Conservation (phyloP, 768 basidiomycete genomes). For the Leccinum subgranulosum region DNA sequence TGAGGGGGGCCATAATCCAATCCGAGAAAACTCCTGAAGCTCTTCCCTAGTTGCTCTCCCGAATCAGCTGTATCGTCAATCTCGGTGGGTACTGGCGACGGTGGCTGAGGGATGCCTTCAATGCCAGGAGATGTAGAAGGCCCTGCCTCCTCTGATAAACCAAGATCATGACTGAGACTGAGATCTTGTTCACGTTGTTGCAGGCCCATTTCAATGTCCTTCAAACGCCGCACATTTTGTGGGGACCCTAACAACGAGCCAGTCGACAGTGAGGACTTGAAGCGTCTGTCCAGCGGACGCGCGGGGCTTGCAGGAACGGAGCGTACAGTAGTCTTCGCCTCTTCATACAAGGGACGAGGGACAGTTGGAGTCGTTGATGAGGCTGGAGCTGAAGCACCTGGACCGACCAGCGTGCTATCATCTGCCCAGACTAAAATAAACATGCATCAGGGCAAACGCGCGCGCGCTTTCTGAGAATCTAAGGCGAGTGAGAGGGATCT, state of each 20-base stretch:
- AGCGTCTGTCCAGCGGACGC: neutral
- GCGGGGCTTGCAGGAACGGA: conserved; percentile 1
- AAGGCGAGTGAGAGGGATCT: neutral
- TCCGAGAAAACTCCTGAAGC: conserved; percentile 24
- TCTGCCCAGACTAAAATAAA: conserved; percentile 34
- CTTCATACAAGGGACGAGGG: conserved; percentile 1
- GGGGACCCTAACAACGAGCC: conserved; percentile 1
- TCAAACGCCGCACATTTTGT: conserved; percentile 9
- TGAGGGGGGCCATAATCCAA: conserved; percentile 14
- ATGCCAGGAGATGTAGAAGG: neutral
- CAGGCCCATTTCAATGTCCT: conserved; percentile 17
- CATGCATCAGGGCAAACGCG: neutral
- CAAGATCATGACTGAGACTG: conserved; percentile 6
- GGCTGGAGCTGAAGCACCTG: neutral
- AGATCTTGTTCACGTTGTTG: conserved; percentile 12
- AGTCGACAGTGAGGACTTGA: neutral
- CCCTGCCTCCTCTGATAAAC: conserved; percentile 4
- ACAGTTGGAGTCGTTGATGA: neutral
- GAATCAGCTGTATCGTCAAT: conserved; percentile 19
- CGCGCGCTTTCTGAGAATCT: neutral
- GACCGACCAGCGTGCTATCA: neutral
- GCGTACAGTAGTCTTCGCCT: neutral
- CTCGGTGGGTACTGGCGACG: conserved; percentile 27
- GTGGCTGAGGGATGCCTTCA: conserved; percentile 16
- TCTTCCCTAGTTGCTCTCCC: conserved; percentile 9